Conservation (phyloP, 371 early-diverging fungal genomes). For the Basidiobolus meristosporus region DNA sequence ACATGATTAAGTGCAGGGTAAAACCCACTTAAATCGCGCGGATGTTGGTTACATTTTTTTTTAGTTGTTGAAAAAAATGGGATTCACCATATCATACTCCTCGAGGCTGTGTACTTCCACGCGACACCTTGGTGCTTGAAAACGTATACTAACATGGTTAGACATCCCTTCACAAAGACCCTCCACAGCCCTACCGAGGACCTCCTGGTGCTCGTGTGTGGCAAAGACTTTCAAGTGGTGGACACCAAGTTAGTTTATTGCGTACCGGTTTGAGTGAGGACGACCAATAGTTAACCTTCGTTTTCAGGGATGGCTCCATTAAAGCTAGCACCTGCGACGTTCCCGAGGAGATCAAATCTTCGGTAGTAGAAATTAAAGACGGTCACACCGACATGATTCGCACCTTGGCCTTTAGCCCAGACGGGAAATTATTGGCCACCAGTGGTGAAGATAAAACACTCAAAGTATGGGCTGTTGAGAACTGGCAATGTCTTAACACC, state of each 20-base stretch:
- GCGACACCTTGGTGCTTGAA: too few species aligned
- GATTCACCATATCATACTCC: too few species aligned
- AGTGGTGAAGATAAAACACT: constrained; percentile 55
- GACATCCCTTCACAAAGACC: constrained; percentile 27
- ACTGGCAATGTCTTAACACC: constrained; percentile 27
- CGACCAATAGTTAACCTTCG: not conserved
- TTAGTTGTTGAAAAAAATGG: too few species aligned
- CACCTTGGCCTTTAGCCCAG: constrained; percentile 27
- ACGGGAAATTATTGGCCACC: constrained; percentile 33
- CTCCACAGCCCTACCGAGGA: constrained; percentile 24
- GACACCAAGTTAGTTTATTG: constrained; percentile 21
- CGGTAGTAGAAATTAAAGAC: constrained; percentile 11
- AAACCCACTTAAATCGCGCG: too few species aligned
- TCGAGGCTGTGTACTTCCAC: too few species aligned
- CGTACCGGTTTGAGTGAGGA: not conserved
- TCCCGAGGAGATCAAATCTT: constrained; percentile 1
- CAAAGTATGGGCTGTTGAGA: constrained; percentile 37
- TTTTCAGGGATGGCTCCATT: not conserved
- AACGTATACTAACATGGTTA: too few species aligned
- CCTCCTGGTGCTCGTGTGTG: constrained; percentile 29
- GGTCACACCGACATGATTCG: constrained; percentile 23
- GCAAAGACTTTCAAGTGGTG: constrained; percentile 27
- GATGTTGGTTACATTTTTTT: too few species aligned
- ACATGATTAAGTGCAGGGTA: too few species aligned
- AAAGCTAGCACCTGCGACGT: constrained; percentile 2